A percentile compares a stretch with the other conserved stretches of the same genome.
phyloP scores from a whole-genome alignment of 2,329 filamentous ascomycete species.

The Alternaria conjuncta region DNA sequence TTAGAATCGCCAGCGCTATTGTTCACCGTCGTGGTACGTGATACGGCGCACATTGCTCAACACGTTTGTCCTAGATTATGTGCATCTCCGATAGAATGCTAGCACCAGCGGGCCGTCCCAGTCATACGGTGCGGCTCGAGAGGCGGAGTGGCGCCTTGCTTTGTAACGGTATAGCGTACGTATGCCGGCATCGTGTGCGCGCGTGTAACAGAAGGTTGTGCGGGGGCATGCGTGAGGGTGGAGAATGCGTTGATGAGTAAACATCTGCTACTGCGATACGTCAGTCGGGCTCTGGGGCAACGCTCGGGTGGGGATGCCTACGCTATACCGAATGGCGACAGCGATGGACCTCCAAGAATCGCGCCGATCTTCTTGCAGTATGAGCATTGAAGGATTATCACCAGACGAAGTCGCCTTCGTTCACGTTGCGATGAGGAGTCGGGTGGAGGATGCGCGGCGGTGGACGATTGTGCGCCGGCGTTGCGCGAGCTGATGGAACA shows the following conservation, averaged over 20 bases:
- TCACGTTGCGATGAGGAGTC: not conserved
- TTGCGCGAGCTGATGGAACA: not conserved
- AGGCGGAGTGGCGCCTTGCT: not conserved
- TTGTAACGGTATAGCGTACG: not conserved
- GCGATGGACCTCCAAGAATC: not conserved
- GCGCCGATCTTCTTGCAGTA: rapidly evolving
- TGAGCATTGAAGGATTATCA: too few species aligned
- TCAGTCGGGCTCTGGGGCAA: not conserved
- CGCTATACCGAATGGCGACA: not conserved
- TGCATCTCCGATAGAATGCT: not conserved
- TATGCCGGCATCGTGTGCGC: not conserved
- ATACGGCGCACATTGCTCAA: not conserved
- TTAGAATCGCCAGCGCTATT: not conserved
- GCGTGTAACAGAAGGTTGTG: not conserved
- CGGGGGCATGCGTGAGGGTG: not conserved
- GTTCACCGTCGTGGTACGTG: not conserved
- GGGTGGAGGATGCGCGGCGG: not conserved
- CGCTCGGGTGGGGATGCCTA: not conserved
- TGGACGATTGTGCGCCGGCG: not conserved
- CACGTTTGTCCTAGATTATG: not conserved
- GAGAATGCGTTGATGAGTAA: not conserved
- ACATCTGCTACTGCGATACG: not conserved
- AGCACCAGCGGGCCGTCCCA: not conserved
- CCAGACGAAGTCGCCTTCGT: not conserved
- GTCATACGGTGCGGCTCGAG: not conserved